Evolutionary conservation across 371 early-diverging fungal genomes (phyloP), one percentile per base, ranked within the genome.

Genomic region (Lichtheimia hyalospora): DNA sequence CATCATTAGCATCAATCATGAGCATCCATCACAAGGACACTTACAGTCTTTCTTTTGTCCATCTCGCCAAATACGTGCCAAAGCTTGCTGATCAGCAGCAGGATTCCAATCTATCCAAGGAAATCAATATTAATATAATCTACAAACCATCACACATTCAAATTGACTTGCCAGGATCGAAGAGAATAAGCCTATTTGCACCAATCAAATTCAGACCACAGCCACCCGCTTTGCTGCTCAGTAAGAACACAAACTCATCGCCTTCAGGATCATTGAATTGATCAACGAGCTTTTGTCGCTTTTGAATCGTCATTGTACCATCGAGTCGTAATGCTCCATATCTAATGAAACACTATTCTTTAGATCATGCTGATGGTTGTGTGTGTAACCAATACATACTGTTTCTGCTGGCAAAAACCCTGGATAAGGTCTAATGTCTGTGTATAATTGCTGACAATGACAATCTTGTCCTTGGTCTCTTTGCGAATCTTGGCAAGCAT

Each of bases 141-240:
- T 42, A 4, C 44, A 43, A 5, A 10, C 23, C 44, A 56, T 44
- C 15, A 34, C 14, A 34, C 13, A 14, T 21, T 28, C 48, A 49
- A 25, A 59, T 4, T 34, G 5, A 1, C 34, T 64, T 81, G 87
- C 80, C 86, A 49, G 92, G 92, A 71, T 93, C 99, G 72, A 97
- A 97, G 10, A 99, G 81, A 0, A 98, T 88, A 14, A 99, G 82
- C 2, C 98, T 83, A 68, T 96, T 97, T 23, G 99, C 99, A 2
- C 98, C 98, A 62, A 97, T 94, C 74, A 99, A 74, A 66, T 99
- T 99, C 55, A 99, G 73, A 12, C 99, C 99, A 78, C 98, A 97
- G 23, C 99, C 99, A 70, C 99, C 99, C 0, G 98, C 98, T 71
- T 97, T 97, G 68, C 95, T 95, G 64, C 94, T 94, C 7, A 99